Evolutionary conservation across 176 grass and related monocot genomes (phyloP).

Genomic region (Thalia dealbata): DNA sequence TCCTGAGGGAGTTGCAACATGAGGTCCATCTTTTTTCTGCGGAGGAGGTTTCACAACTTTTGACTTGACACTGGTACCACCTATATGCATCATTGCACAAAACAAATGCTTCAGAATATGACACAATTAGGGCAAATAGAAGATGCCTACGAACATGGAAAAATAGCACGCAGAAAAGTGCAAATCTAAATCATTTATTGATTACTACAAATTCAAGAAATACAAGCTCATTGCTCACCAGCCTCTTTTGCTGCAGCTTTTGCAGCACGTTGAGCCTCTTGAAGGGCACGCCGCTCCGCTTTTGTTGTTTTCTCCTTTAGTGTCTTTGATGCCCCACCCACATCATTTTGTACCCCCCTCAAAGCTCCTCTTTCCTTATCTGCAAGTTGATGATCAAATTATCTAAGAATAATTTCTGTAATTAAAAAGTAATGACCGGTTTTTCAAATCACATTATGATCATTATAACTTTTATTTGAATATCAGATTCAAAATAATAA

Average conservation of each 20-base stretch:
- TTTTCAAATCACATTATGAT: neutral
- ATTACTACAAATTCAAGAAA: constrained; percentile 5
- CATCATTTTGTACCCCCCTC: constrained; percentile 25
- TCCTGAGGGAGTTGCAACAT: constrained; percentile 24
- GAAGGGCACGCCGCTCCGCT: constrained; percentile 41
- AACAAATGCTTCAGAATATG: neutral
- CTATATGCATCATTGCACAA: constrained; percentile 17
- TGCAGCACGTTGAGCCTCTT: constrained; percentile 46
- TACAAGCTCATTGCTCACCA: constrained; percentile 28
- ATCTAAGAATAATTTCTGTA: neutral
- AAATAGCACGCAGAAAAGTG: neutral
- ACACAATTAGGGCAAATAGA: neutral
- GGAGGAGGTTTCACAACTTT: constrained; percentile 34
- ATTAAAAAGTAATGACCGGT: neutral
- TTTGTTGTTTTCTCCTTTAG: constrained; percentile 64
- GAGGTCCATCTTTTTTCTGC: constrained; percentile 40
- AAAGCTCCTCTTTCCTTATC: constrained; percentile 47
- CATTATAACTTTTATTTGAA: too few relatives aligned
- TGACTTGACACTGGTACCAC: constrained; percentile 16
- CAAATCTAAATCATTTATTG: neutral
- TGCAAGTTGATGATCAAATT: constrained; percentile 22
- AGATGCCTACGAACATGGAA: neutral
- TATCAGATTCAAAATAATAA: too few relatives aligned
- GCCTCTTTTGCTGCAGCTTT: constrained; percentile 44
- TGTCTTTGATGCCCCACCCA: constrained; percentile 12